Evolutionary conservation across 768 basidiomycete species (phyloP).

Genomic region (Lentinula sp.): DNA sequence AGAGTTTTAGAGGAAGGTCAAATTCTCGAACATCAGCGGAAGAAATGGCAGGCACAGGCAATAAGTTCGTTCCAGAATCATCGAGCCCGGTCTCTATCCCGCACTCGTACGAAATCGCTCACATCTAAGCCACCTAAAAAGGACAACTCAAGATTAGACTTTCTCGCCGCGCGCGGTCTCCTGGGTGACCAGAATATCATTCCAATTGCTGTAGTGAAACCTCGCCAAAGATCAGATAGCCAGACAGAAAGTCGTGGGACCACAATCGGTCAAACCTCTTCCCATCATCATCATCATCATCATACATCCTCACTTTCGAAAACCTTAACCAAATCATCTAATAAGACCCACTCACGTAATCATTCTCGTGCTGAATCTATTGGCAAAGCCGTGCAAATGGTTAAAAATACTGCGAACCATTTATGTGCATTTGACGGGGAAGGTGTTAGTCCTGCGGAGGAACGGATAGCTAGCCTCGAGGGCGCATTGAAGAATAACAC

Average conservation of each 20-base stretch:
- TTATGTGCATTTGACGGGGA: slow-evolving; percentile 17
- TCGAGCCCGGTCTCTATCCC: slow-evolving; percentile 54
- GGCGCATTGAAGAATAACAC: slow-evolving; percentile 30
- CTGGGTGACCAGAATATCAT: slow-evolving; percentile 58
- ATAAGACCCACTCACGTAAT: slow-evolving; percentile 14
- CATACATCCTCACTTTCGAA: slow-evolving; percentile 8
- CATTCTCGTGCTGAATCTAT: slow-evolving; percentile 40
- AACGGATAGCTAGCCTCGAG: slow-evolving; percentile 24
- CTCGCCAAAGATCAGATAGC: slow-evolving; percentile 12
- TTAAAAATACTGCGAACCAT: slow-evolving; percentile 22
- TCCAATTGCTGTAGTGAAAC: slow-evolving; percentile 28
- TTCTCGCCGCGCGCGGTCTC: slow-evolving; percentile 59
- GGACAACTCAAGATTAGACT: slow-evolving; percentile 36
- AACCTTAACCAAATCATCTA: slow-evolving; percentile 1
- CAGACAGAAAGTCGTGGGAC: slow-evolving; percentile 11
- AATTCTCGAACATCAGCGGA: slow-evolving; percentile 55
- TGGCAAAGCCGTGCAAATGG: slow-evolving; percentile 35
- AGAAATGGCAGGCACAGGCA: slow-evolving; percentile 62
- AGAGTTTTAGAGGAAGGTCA: slow-evolving; percentile 68
- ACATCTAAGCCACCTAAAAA: slow-evolving; percentile 26
- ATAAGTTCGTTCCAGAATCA: slow-evolving; percentile 59
- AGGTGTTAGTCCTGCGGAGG: slow-evolving; percentile 14
- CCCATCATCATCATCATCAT: slow-evolving; percentile 22
- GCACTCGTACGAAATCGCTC: slow-evolving; percentile 56
- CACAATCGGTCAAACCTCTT: slow-evolving; percentile 19